Conservation (phyloP, 306 rosid species). For the Mimosa pudica region DNA sequence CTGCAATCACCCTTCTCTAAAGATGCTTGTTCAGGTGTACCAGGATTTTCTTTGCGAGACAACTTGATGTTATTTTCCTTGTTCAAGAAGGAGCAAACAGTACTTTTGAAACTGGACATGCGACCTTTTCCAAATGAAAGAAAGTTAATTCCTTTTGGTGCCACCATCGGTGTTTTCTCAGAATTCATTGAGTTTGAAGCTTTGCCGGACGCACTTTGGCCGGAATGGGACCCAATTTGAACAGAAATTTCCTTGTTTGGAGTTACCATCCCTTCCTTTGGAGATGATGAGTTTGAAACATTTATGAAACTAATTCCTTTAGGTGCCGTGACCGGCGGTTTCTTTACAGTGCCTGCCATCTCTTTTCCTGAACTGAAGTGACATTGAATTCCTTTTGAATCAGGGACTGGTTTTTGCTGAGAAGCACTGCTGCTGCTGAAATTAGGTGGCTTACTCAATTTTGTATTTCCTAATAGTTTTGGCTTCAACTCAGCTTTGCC, state of each 20-base stretch:
- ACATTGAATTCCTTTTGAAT: conserved; percentile 38
- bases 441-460: conserved; percentile 39
- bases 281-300: conserved; percentile 42
- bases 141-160: conserved; percentile 71
- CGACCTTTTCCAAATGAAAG: conserved; percentile 65
- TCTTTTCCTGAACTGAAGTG: conserved; percentile 35
- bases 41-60: conserved; percentile 25
- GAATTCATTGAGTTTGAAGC: conserved; percentile 39
- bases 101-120: conserved; percentile 40
- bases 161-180: conserved; percentile 34
- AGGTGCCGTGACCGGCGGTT: conserved; percentile 42
- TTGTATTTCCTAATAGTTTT: conserved; percentile 38
- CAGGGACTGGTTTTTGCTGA: conserved; percentile 36
- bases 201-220: conserved; percentile 31
- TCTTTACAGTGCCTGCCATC: conserved; percentile 30
- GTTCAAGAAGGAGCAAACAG: conserved; percentile 37
- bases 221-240: conserved; percentile 30
- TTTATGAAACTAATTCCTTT: conserved; percentile 60
- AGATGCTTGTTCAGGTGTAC: conserved; percentile 27
- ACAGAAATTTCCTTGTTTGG: conserved; percentile 39
- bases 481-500: conserved; percentile 47
- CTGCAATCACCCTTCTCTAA: conserved; percentile 24
- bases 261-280: conserved; percentile 39
- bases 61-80: conserved; percentile 33
- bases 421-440: conserved; percentile 30